Base-by-base conservation (phyloP, 257 asterid genomes). In the Solanum piurae region DNA sequence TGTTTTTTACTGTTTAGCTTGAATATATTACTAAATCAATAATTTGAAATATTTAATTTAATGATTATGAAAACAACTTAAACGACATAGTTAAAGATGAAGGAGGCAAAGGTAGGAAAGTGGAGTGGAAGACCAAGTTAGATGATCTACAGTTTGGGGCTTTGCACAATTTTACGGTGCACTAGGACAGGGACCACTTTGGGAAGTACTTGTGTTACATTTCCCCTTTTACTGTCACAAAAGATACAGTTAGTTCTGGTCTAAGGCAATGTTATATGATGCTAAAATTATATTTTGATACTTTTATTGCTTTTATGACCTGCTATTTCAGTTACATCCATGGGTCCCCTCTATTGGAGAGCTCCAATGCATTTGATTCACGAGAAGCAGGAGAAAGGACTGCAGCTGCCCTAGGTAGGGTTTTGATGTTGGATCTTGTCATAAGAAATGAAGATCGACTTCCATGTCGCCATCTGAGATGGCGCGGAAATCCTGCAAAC, bases 361-460 rank as follows among this genome's bases (percentile, higher is more conserved):
- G 98, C 91, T 89, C 96, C 9, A 93, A 86, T 72, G 98, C 96
- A 82, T 97, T 96, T 92, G 98, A 95, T 86, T 91, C 99, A 68
- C 95, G 92, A 87, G 99, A 95, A 91, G 92, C 94, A 84, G 95
- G 98, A 83, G 96, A 92, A 91, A 97, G 89, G 93, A 94, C 96
- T 4, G 96, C 99, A 58, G 93, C 94, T 83, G 97, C 98, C 73
- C 98, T 96, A 73, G 99, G 99, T 80, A 94, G 99, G 93, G 94
- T 96, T 89, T 90, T 97, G 91, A 86, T 97, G 95, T 88, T 97
- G 92, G 99, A 96, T 94, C 99, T 97, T 87, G 98, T 96, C 85
- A 97, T 97, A 90, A 94, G 99, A 92, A 97, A 97, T 73, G 99
- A 97, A 90, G 99, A 97, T 86, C 94, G 99, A 52, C 98, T 97